phyloP scores from a whole-genome alignment of 345 rosid species.

The Clarkia xantiana region DNA sequence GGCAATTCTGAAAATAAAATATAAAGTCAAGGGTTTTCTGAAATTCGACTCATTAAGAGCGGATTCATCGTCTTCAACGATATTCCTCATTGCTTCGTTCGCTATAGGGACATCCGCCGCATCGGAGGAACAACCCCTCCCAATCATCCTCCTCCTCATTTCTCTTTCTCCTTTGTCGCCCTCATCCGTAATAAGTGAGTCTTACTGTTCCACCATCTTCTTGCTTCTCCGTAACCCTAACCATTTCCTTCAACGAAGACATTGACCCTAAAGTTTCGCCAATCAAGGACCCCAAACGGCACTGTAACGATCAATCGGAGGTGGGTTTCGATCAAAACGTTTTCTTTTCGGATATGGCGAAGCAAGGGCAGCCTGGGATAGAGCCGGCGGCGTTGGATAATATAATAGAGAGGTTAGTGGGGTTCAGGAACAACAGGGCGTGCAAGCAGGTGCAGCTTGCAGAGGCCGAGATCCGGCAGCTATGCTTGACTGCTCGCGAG shows the following conservation, averaged over 20 bases:
- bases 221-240: too few relatives aligned
- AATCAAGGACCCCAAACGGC: too few relatives aligned
- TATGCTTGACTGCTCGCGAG: conserved; percentile 46
- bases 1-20: conserved; percentile 8
- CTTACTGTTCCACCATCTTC: not conserved
- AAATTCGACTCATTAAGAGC: not conserved
- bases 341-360: conserved; percentile 23
- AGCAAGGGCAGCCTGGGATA: conserved; percentile 43
- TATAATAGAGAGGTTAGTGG: conserved; percentile 52
- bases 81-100: not conserved
- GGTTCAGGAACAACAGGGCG: conserved; percentile 44
- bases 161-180: not conserved
- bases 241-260: too few relatives aligned
- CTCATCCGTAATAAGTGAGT: too few relatives aligned
- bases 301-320: not conserved
- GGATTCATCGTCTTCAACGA: conserved; percentile 10
- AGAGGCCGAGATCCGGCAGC: conserved; percentile 83
- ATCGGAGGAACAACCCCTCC: conserved; percentile 12
- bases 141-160: not conserved
- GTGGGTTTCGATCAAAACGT: conserved; percentile 1
- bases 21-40: conserved; percentile 1
- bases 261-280: too few relatives aligned
- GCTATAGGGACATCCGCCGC: conserved; percentile 16
- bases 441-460: conserved; percentile 68
- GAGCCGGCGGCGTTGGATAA: conserved; percentile 57